A percentile compares a stretch with the other conserved stretches of the same genome.
These are phyloP conservation scores for Zasmidium angulare DNA, from an alignment of 2,329 filamentous ascomycete species.

Conservation along the genomic window DNA sequence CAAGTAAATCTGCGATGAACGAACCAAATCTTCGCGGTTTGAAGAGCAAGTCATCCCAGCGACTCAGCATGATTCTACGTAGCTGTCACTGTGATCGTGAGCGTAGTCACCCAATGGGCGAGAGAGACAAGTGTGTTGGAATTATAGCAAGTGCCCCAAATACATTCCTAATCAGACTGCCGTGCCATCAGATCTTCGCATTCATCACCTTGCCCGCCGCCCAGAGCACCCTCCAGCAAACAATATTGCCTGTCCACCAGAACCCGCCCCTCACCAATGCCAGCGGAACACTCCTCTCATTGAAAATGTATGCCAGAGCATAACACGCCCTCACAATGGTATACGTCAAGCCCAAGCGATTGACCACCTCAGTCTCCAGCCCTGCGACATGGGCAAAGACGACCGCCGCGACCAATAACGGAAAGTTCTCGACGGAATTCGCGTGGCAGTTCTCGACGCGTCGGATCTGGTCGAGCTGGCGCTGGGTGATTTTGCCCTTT, in stretches of 20 bases:
- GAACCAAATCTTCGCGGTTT: no score
- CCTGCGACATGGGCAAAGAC: constrained; percentile 42
- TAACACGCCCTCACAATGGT: constrained; percentile 44
- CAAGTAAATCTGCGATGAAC: neutral
- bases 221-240: constrained; percentile 42
- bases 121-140: no score
- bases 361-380: constrained; percentile 39
- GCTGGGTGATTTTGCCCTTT: constrained; percentile 43
- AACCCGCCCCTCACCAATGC: constrained; percentile 39
- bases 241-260: constrained; percentile 48
- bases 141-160: no score
- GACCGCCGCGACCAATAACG: constrained; percentile 41
- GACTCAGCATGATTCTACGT: no score
- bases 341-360: constrained; percentile 42
- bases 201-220: constrained; percentile 35
- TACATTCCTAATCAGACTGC: no score
- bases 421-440: constrained; percentile 47
- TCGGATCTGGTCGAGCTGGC: constrained; percentile 44
- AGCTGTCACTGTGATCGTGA: no score
- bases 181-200: constrained; percentile 10
- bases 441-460: constrained; percentile 49
- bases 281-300: constrained; percentile 35
- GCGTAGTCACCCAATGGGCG: no score
- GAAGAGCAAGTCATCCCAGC: no score
- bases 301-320: constrained; percentile 41